These are phyloP conservation scores for Cutaneotrichosporon cavernicola DNA, from an alignment of 1,284 basidiomycete genomes.

Conservation along the genomic window DNA sequence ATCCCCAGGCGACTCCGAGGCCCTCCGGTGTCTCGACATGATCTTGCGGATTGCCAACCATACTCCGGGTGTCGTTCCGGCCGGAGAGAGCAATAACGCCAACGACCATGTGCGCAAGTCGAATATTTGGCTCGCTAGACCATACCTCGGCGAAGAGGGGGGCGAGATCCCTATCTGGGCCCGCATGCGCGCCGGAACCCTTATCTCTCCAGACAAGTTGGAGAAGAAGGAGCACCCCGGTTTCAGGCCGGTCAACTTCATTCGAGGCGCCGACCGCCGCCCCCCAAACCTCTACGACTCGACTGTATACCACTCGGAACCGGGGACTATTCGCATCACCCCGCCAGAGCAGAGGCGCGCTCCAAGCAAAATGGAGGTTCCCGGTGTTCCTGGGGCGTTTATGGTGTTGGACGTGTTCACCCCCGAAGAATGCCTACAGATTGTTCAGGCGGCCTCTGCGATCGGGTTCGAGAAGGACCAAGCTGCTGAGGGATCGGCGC, in stretches of 20 bases:
- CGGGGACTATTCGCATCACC: slow-evolving; percentile 54
- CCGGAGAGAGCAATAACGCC: slow-evolving; percentile 26
- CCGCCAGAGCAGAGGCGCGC: slow-evolving; percentile 33
- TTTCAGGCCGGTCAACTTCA: slow-evolving; percentile 44
- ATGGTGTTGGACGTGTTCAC: slow-evolving; percentile 59
- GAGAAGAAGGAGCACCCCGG: slow-evolving; percentile 32
- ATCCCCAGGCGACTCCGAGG: slow-evolving; percentile 46
- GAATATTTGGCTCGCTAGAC: slow-evolving; percentile 44
- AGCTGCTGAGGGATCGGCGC: slow-evolving; percentile 56
- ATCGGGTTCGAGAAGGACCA: slow-evolving; percentile 59
- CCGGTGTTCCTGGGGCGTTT: slow-evolving; percentile 56
- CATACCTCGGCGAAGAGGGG: slow-evolving; percentile 8
- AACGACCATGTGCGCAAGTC: slow-evolving; percentile 25
- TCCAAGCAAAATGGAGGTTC: slow-evolving; percentile 44
- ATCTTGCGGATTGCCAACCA: slow-evolving; percentile 56
- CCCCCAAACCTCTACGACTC: slow-evolving; percentile 59
- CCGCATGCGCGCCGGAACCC: slow-evolving; percentile 35
- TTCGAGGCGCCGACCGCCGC: slow-evolving; percentile 52
- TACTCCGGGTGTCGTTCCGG: slow-evolving; percentile 20
- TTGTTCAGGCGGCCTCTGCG: slow-evolving; percentile 56
- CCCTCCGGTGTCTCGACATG: slow-evolving; percentile 57
- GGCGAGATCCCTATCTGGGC: slow-evolving; percentile 47
- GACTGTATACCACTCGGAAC: slow-evolving; percentile 56
- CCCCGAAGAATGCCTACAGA: slow-evolving; percentile 55
- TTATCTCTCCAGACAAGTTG: slow-evolving; percentile 30